phyloP scores from a whole-genome alignment of 1,284 basidiomycete species.

The Cryptococcus sp. region DNA sequence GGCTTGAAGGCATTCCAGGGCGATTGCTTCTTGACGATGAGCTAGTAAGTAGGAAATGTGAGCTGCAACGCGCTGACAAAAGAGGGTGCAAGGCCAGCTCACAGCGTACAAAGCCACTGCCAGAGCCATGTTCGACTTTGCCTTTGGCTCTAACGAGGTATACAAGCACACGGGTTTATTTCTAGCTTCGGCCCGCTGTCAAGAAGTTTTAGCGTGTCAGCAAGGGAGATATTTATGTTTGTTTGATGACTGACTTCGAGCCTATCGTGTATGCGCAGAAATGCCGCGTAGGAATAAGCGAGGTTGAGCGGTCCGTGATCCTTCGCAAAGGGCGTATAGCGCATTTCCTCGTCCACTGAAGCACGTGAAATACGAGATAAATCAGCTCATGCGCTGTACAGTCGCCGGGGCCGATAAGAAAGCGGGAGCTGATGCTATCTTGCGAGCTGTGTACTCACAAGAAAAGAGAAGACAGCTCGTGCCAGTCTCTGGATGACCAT shows the following conservation, averaged over 20 bases:
- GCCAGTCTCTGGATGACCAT: conserved; percentile 36
- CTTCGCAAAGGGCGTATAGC: conserved; percentile 90
- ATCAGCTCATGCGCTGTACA: background rate
- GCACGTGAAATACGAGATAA: background rate
- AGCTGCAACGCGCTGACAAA: conserved; percentile 3
- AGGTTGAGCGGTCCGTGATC: conserved; percentile 95
- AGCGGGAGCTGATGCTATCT: background rate
- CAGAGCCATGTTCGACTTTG: conserved; percentile 91
- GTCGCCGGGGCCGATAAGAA: background rate
- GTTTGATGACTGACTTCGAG: conserved; percentile 63
- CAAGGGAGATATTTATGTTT: no score
- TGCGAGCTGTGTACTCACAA: conserved; percentile 27
- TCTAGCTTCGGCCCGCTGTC: conserved; percentile 55
- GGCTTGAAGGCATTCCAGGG: conserved; percentile 95
- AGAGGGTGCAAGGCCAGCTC: conserved; percentile 7
- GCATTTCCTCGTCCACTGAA: conserved; percentile 71
- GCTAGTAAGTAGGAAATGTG: conserved; percentile 56
- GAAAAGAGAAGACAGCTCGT: conserved; percentile 38
- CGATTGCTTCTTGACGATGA: conserved; percentile 88
- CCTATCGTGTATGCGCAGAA: conserved; percentile 85
- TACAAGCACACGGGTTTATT: conserved; percentile 75
- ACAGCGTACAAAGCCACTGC: conserved; percentile 78
- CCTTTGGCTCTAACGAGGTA: conserved; percentile 76
- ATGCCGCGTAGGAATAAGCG: conserved; percentile 90
- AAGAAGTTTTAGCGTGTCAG: background rate